These are phyloP conservation scores for Gymnopilus dilepis DNA, from an alignment of 768 basidiomycete genomes.

Conservation along the genomic window DNA sequence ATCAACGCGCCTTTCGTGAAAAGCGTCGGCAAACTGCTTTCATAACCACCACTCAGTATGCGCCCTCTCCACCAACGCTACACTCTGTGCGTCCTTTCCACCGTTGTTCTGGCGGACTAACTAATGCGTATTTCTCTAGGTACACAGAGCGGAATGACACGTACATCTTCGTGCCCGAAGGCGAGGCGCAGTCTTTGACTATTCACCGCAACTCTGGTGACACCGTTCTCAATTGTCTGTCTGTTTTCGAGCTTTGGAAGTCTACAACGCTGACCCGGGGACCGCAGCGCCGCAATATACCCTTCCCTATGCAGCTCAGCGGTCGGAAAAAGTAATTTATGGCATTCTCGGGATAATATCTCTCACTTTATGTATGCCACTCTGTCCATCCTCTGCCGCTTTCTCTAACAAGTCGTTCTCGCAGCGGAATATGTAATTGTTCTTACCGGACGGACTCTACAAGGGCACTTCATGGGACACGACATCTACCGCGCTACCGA, in stretches of 20 bases:
- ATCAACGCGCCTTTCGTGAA: slow-evolving; percentile 36
- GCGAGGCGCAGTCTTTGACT: slow-evolving; percentile 69
- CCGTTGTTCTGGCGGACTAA: slow-evolving; percentile 3
- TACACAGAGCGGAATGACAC: slow-evolving; percentile 74
- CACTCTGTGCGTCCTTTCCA: slow-evolving; percentile 56
- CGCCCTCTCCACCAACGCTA: slow-evolving; percentile 74
- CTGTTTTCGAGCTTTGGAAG: slow-evolving; percentile 11
- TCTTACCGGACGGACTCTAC: slow-evolving; percentile 80
- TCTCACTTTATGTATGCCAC: slow-evolving; percentile 69
- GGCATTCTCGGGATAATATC: slow-evolving; percentile 81
- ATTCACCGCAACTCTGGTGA: slow-evolving; percentile 79
- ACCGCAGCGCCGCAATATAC: slow-evolving; percentile 55
- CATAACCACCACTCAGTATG: slow-evolving; percentile 52
- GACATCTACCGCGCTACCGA: slow-evolving; percentile 90
- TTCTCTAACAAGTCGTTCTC: slow-evolving; percentile 2
- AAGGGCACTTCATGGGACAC: slow-evolving; percentile 80
- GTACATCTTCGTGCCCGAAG: slow-evolving; percentile 79
- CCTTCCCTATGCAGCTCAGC: slow-evolving; percentile 58
- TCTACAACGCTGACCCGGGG: slow-evolving; percentile 5
- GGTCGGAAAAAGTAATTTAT: slow-evolving; percentile 69
- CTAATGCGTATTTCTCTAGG: slow-evolving; percentile 41
- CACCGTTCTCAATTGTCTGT: slow-evolving; percentile 70
- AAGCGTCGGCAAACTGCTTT: slow-evolving; percentile 16
- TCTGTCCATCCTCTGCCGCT: slow-evolving; percentile 1
- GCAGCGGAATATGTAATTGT: slow-evolving; percentile 94